phyloP scores from a whole-genome alignment of 495 filamentous ascomycete genomes.

The Hypomontagnella submonticulosa region DNA sequence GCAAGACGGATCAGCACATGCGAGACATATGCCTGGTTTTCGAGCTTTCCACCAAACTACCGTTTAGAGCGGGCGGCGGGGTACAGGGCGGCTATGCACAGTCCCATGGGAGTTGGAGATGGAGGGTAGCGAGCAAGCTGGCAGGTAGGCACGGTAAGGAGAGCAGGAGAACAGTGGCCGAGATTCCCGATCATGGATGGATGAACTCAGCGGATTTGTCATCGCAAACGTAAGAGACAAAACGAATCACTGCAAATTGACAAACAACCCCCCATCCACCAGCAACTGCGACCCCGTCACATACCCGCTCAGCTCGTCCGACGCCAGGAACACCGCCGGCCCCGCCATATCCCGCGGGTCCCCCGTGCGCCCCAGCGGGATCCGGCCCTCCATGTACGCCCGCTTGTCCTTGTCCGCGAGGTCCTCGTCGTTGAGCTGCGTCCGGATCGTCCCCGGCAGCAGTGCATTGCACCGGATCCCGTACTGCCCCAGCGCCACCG shows the following conservation, averaged over 20 bases:
- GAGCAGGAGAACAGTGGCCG: constrained; percentile 5
- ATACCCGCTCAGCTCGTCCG: constrained; percentile 79
- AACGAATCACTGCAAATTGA: constrained; percentile 63
- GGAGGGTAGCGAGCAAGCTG: background rate
- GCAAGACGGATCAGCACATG: too few species aligned
- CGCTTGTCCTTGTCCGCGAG: constrained; percentile 75
- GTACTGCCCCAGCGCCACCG: constrained; percentile 80
- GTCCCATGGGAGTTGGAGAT: background rate
- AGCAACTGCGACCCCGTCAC: constrained; percentile 86
- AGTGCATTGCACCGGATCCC: constrained; percentile 86
- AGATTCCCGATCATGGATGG: constrained; percentile 25
- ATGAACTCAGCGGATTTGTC: background rate
- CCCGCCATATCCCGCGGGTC: constrained; percentile 76
- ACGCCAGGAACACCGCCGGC: constrained; percentile 87
- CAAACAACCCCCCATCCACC: constrained; percentile 82
- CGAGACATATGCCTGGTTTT: background rate
- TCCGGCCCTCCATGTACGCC: constrained; percentile 83
- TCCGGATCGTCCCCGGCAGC: constrained; percentile 85
- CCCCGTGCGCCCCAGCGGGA: constrained; percentile 81
- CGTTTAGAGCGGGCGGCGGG: constrained; percentile 2
- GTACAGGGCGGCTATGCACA: constrained; percentile 4
- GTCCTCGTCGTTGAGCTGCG: constrained; percentile 88
- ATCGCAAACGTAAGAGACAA: background rate
- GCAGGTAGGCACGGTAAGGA: background rate
- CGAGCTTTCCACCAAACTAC: background rate